Conservation (phyloP, 345 rosid genomes). For the Crucihimalaya himalaica region DNA sequence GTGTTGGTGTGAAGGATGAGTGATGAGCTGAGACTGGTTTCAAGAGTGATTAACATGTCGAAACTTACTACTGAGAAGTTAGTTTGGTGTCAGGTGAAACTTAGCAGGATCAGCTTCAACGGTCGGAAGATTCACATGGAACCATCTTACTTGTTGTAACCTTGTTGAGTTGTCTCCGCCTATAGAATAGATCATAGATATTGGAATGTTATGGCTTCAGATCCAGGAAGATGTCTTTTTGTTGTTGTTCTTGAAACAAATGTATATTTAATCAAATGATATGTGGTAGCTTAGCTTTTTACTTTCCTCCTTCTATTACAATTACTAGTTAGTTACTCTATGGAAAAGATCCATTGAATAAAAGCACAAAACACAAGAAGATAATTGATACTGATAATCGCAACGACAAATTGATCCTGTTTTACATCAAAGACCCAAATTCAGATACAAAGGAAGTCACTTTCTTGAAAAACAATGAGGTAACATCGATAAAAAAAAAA, state of each 20-base stretch:
- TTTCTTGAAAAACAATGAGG: too few relatives aligned
- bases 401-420: too few relatives aligned
- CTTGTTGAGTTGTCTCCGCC: conserved; percentile 41
- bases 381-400: too few relatives aligned
- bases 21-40: conserved; percentile 61
- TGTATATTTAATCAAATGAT: background rate
- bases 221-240: background rate
- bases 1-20: conserved; percentile 40
- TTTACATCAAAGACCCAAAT: too few relatives aligned
- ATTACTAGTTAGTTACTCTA: too few relatives aligned
- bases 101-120: conserved; percentile 47
- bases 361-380: background rate
- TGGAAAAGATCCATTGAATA: too few relatives aligned
- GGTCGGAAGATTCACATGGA: conserved; percentile 61
- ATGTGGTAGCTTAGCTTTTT: background rate
- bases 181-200: background rate
- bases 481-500: too few relatives aligned
- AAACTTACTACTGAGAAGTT: conserved; percentile 62
- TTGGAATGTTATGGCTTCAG: background rate
- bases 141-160: conserved; percentile 68
- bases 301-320: too few relatives aligned
- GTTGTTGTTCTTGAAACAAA: background rate
- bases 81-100: conserved; percentile 78
- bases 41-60: conserved; percentile 69
- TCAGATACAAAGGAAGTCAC: too few relatives aligned